Base-by-base conservation (phyloP, 1,284 basidiomycete genomes). In the Cryptococcus sp. region DNA sequence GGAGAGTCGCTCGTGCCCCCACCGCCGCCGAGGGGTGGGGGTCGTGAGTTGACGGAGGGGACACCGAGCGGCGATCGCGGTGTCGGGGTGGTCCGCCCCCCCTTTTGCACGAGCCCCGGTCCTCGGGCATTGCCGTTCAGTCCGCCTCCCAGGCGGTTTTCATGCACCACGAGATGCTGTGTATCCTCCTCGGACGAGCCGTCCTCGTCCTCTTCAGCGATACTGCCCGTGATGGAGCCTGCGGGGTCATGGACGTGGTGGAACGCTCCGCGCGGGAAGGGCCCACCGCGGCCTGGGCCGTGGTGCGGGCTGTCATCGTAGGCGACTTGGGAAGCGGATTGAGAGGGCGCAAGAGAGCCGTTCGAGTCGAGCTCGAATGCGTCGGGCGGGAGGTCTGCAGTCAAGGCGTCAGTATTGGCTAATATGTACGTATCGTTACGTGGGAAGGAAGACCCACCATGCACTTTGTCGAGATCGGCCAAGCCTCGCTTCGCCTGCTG, bases 321-420 rank as follows among this genome's bases (percentile, higher is more conserved):
- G 16, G 71, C 73, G 16, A 72, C 66, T 57, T 77, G 72, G 4
- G 76, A 78, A 2, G 76, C 76, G 15, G 76, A 78, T 62, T 78
- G 75, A 0, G 75, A 78, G 0, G 76, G 76, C 1, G 75, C 75
- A n/a, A 78, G 60, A 0, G 76, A 78, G n/a, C 70, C 72, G 63
- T 78, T 78, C 21, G 76, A 78, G 58, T 78, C 74, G 49, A 76
- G 62, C 62, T 78, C 76, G 57, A 61, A 78, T 4, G 75, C 71
- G 57, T 72, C 68, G 18, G 64, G 53, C 11, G 65, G 67, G 21
- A 71, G 66, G 39, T 71, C 68, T 62, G 63, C 15, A 5, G 45
- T 50, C 36, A n/a, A n/a, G 28, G 4, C 18, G 46, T 50, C 13
- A 38, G 16, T 43, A 18, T 16, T n/a, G n/a, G n/a, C n/a, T n/a